Evolutionary conservation across 139 green algal genomes (phyloP).

Genomic region (Chlamydomonas incerta): DNA sequence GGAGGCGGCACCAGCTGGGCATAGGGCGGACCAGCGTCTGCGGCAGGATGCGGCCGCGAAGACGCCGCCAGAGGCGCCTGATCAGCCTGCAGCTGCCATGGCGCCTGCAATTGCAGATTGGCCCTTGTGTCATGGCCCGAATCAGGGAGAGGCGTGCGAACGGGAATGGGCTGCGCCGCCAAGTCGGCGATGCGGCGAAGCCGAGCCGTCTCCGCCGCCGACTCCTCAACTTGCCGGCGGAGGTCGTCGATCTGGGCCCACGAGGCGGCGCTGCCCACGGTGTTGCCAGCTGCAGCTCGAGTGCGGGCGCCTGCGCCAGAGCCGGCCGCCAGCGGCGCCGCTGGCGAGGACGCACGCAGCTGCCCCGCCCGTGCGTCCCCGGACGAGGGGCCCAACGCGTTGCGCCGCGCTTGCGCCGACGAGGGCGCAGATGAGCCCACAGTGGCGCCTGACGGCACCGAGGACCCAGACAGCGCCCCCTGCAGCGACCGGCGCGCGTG

Average conservation of each 20-base stretch:
- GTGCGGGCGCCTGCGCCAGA: neutral
- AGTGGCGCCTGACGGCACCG: too few species aligned
- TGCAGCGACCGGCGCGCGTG: conserved; percentile 12
- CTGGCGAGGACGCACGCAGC: conserved; percentile 10
- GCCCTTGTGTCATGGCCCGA: too few species aligned
- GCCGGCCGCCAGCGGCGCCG: neutral
- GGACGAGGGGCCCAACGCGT: neutral
- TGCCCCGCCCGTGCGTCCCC: neutral
- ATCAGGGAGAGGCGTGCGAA: neutral
- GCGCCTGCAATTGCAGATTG: too few species aligned
- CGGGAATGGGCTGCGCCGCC: neutral
- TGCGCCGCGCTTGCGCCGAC: neutral
- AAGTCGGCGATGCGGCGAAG: neutral
- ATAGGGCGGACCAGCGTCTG: too few species aligned
- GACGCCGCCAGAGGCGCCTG: too few species aligned
- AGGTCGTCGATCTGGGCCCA: conserved; percentile 16
- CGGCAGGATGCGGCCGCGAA: too few species aligned
- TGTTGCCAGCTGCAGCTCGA: neutral
- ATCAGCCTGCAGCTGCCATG: neutral
- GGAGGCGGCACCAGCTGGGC: too few species aligned
- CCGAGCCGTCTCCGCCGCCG: neutral
- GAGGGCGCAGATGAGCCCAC: too few species aligned
- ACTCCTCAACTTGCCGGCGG: conserved; percentile 20
- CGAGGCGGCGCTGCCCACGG: neutral
- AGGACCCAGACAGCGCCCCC: neutral